These are phyloP conservation scores for Pseudocercospora ulei DNA, from an alignment of 2,329 filamentous ascomycete species.

Conservation along the genomic window DNA sequence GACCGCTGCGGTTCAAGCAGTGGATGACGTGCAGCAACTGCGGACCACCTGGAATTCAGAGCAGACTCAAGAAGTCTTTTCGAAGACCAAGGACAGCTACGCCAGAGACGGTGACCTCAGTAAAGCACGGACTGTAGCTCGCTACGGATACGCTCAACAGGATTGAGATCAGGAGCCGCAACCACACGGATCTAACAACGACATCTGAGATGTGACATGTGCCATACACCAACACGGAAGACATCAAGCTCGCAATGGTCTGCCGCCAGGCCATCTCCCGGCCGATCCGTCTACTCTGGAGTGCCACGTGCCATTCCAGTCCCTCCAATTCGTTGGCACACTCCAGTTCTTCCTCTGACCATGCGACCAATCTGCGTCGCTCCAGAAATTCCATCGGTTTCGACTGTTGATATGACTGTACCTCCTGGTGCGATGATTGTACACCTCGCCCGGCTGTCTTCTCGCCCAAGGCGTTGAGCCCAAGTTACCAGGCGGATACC, in stretches of 20 bases:
- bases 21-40: constrained; percentile 35
- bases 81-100: constrained; percentile 31
- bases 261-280: constrained; percentile 24
- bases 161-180: constrained; percentile 14
- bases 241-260: constrained; percentile 16
- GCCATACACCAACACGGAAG: background rate
- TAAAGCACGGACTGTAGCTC: constrained; percentile 30
- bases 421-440: constrained; percentile 29
- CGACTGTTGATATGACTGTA: constrained; percentile 19
- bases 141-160: constrained; percentile 37
- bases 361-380: constrained; percentile 27
- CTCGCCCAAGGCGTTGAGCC: constrained; percentile 22
- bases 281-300: constrained; percentile 26
- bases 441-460: constrained; percentile 19
- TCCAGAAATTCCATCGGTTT: constrained; percentile 24
- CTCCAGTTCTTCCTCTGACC: constrained; percentile 21
- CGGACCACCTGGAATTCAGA: constrained; percentile 35
- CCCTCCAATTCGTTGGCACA: constrained; percentile 22
- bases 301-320: constrained; percentile 25
- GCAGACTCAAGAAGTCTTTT: constrained; percentile 35
- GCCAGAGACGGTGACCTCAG: constrained; percentile 35
- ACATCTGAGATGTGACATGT: background rate
- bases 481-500: constrained; percentile 29
- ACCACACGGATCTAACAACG: background rate
- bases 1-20: constrained; percentile 33